Evolutionary conservation across 73 alveolate genomes (phyloP).

Genomic region (Diophrys sp.): DNA sequence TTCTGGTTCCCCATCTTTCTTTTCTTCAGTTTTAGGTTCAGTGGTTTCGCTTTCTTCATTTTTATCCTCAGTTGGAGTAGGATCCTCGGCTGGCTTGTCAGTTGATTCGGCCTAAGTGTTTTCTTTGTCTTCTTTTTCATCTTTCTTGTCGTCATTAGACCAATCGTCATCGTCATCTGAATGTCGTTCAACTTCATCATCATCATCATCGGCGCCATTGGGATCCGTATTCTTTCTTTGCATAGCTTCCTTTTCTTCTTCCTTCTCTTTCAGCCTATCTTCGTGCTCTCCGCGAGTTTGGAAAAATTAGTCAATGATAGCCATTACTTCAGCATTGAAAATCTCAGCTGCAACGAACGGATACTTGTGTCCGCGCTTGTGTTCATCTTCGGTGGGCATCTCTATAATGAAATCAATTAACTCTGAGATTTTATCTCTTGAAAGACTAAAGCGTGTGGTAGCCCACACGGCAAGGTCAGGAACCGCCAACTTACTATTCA

Average conservation of each 20-base stretch:
- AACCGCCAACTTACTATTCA: conserved; percentile 1
- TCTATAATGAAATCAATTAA: conserved; percentile 7
- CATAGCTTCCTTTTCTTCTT: not conserved
- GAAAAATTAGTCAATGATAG: conserved; percentile 1
- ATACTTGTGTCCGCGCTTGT: conserved; percentile 12
- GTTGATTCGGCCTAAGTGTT: not conserved
- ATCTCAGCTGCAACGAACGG: conserved; percentile 9
- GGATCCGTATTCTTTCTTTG: not conserved
- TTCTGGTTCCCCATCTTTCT: not conserved
- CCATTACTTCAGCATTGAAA: conserved; percentile 10
- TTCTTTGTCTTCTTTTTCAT: not conserved
- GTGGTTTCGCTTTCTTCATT: not conserved
- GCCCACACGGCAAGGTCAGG: no score
- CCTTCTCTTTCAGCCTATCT: not conserved
- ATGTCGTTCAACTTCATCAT: not conserved
- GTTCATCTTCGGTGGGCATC: conserved; percentile 11
- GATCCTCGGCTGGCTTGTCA: not conserved
- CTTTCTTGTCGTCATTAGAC: not conserved
- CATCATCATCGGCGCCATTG: not conserved
- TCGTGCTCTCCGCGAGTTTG: not conserved
- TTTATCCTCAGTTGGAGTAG: not conserved
- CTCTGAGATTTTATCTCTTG: not conserved
- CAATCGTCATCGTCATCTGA: not conserved
- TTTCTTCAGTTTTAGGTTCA: not conserved
- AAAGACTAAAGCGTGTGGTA: not conserved